A percentile compares a stretch with the other conserved stretches of the same genome.
Conservation (phyloP, 768 basidiomycete species). For the Naganishia friedmannii region DNA sequence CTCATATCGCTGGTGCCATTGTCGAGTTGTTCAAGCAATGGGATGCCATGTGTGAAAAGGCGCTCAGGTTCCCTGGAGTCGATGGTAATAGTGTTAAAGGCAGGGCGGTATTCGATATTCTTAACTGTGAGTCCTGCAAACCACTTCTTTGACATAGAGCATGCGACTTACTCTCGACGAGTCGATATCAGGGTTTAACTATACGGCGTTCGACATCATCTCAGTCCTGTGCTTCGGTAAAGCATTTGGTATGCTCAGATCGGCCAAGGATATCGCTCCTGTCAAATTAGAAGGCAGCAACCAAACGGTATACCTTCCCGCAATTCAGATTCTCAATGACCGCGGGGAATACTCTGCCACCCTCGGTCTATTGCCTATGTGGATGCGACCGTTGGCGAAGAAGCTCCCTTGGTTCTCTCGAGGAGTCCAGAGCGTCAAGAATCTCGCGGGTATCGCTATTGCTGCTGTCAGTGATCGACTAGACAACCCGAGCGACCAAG, state of each 20-base stretch:
- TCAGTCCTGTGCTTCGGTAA: conserved; percentile 67
- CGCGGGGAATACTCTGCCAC: conserved; percentile 83
- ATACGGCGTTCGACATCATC: conserved; percentile 72
- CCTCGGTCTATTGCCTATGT: conserved; percentile 71
- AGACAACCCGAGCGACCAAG: conserved; percentile 66
- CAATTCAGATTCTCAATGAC: conserved; percentile 78
- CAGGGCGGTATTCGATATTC: conserved; percentile 37
- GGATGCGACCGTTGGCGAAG: conserved; percentile 66
- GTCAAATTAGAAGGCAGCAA: conserved; percentile 38
- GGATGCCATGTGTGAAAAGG: conserved; percentile 64
- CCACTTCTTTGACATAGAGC: background rate
- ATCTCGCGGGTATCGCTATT: conserved; percentile 63
- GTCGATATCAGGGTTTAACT: conserved; percentile 58
- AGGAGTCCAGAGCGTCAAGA: conserved; percentile 65
- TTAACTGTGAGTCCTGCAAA: conserved; percentile 30
- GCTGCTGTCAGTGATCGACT: conserved; percentile 67
- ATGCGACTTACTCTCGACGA: conserved; percentile 60
- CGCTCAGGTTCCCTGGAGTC: conserved; percentile 61
- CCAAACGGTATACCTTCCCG: conserved; percentile 65
- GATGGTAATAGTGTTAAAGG: conserved; percentile 59
- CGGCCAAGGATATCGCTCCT: conserved; percentile 66
- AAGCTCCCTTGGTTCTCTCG: conserved; percentile 73
- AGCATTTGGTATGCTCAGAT: conserved; percentile 81
- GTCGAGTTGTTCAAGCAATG: conserved; percentile 65
- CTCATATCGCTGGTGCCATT: conserved; percentile 66